phyloP scores from a whole-genome alignment of 768 basidiomycete species.

The Russula ochroleuca region DNA sequence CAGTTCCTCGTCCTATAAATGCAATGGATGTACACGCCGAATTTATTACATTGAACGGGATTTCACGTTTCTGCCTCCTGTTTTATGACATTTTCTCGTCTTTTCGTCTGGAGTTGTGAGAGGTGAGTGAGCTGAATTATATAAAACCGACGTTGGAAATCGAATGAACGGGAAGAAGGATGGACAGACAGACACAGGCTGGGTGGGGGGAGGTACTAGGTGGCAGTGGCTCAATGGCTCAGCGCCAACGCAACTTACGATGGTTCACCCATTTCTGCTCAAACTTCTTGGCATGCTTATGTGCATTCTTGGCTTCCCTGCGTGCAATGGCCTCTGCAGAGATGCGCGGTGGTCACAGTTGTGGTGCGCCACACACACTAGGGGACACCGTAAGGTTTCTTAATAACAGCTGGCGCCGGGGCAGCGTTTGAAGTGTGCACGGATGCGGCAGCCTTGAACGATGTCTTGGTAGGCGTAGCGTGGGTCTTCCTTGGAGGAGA shows the following conservation, averaged over 20 bases:
- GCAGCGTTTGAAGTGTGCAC: background rate
- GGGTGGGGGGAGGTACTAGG: background rate
- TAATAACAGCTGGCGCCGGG: conserved; percentile 26
- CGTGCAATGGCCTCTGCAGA: conserved; percentile 45
- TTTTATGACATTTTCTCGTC: background rate
- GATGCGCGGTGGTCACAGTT: conserved; percentile 63
- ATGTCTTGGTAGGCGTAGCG: background rate
- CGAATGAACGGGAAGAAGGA: too few relatives aligned
- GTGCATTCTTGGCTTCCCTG: conserved; percentile 14
- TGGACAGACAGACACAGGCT: background rate
- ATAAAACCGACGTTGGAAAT: too few relatives aligned
- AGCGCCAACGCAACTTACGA: conserved; percentile 9
- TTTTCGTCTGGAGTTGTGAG: too few relatives aligned
- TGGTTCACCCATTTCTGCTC: conserved; percentile 16
- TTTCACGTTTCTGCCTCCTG: background rate
- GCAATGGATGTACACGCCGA: background rate
- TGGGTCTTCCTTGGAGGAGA: conserved; percentile 10
- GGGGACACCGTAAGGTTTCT: conserved; percentile 55
- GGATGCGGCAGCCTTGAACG: conserved; percentile 1
- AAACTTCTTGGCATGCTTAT: conserved; percentile 10
- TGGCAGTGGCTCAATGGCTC: background rate
- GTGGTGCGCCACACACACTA: conserved; percentile 62
- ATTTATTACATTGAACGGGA: background rate
- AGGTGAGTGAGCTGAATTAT: too few relatives aligned
- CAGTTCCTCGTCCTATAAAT: background rate